Evolutionary conservation across 169 alveolate species (phyloP), one percentile per base, ranked within the genome.

Genomic region (Plasmodium vivax): DNA sequence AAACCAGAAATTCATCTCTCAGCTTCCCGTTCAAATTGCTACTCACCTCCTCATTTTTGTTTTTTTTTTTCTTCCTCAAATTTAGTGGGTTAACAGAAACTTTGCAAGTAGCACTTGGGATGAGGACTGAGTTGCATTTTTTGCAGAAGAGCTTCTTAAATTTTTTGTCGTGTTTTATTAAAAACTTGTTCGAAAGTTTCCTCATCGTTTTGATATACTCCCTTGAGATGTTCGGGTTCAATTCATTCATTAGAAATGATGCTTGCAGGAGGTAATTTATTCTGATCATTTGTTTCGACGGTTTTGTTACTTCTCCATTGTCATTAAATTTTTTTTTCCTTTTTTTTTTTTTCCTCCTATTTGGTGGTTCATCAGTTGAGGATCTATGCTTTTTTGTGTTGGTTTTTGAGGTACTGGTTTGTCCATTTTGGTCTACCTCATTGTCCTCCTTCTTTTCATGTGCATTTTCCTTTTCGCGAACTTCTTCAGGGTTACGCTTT

Each of bases 131-230:
- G 58, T 92, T 82, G 30, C 95, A 92, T 74, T 92, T 92, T 92
- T 92, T 92, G 45, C 95, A 92, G 79, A 92, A 92, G 27, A 92
- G 72, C 38, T 92, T 92, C 83, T 92, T 92, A 77, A 82, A 92
- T 82, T 81, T 75, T 82, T 54, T 92, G 77, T 82, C 92, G 83
- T 82, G 32, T 92, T 82, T 81, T 92, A 92, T 92, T 72, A 92
- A 92, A 82, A 71, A 82, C 34, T 92, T 92, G 68, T 92, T 92
- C 38, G 92, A 92, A 72, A 92, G 79, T 92, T 83, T 82, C 72
- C 85, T 92, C 95, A 92, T 92, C 10, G 92, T 81, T 92, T 92
- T 92, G 23, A 92, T 92, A 82, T 92, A 92, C 75, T 79, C 82
- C 82, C 92, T 81, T 32, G 95, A 92, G 75, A 92, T 72, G 56